Conservation (phyloP, 768 basidiomycete species). For the Leccinum sublutescens region DNA sequence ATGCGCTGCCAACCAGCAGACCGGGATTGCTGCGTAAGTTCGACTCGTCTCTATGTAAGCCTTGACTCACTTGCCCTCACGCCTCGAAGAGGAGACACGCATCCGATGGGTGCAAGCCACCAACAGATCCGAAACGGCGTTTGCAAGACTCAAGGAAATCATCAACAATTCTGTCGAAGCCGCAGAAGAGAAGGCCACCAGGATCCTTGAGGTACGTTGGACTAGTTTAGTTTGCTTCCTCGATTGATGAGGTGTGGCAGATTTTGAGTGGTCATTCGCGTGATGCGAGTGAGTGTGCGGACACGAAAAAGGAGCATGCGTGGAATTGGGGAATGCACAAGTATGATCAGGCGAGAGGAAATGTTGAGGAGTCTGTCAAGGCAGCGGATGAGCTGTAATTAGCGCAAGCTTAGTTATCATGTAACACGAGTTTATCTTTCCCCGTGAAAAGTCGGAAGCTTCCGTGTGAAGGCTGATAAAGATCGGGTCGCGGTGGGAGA, state of each 20-base stretch:
- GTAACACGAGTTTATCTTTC: not conserved
- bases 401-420: no score
- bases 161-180: constrained; percentile 66
- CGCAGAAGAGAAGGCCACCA: constrained; percentile 72
- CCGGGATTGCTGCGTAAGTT: constrained; percentile 73
- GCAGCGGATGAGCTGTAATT: constrained; percentile 29
- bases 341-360: constrained; percentile 25
- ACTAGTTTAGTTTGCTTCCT: not conserved
- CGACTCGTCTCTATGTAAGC: constrained; percentile 14
- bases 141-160: constrained; percentile 61
- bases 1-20: constrained; percentile 59
- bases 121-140: constrained; percentile 53
- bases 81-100: constrained; percentile 61
- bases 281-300: constrained; percentile 21
- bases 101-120: constrained; percentile 75
- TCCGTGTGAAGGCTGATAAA: constrained; percentile 19
- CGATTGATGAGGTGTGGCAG: constrained; percentile 7
- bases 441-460: constrained; percentile 10
- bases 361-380: constrained; percentile 19
- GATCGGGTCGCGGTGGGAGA: not conserved
- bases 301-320: constrained; percentile 14
- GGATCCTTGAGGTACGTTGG: constrained; percentile 36
- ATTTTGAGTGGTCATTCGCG: constrained; percentile 41
- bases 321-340: constrained; percentile 25
- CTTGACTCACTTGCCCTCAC: not conserved